Evolutionary conservation across 805 yeast genomes (phyloP), one percentile per base, ranked within the genome.

Genomic region (Maudiozyma barnettii): DNA sequence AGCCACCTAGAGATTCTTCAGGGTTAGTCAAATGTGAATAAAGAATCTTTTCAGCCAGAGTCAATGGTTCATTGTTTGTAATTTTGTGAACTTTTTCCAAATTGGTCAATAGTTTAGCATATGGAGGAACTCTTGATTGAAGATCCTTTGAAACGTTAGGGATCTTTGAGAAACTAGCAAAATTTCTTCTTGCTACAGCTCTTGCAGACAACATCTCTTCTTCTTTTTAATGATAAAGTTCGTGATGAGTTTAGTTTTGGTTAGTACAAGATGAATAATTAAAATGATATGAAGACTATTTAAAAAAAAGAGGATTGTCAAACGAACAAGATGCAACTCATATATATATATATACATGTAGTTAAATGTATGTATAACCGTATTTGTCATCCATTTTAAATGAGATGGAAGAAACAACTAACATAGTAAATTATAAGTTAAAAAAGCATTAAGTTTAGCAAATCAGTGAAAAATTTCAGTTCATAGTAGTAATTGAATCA

Each of bases 1-100:
- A 23, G 16, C 74, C 71, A 53, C 73, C 77, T 54, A 87, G 76
- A n/a, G 81, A 72, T 60, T 85, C 95, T 58, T 85, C 91, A 35
- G 96, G 96, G 58, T 88, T 74, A 49, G 81, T 86, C 64, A 93
- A 74, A 69, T 93, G 99, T 19, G 96, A 87, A 67, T 93, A 93
- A 52, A 93, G 75, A 58, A 89, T 81, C 71, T 93, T 93, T 71
- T 93, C 99, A 33, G 98, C 95, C 54, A 89, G 75, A 3, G 99
- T 93, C 59, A 93, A 75, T 4, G 97, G 96, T 61, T 72, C 64
- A 57, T 84, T 73, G 55, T 74, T 75, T 44, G 90, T 75, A 50
- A 89, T 76, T 44, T 69, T 65, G 55, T 82, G 79, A 50, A 90
- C 95, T 37, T 69, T 64, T 8, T 69, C 67, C 49, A 93, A 73